A percentile compares a stretch with the other conserved stretches of the same genome.
Evolutionary conservation across 805 yeast genomes (phyloP).

Genomic region (Candida andamanensis): DNA sequence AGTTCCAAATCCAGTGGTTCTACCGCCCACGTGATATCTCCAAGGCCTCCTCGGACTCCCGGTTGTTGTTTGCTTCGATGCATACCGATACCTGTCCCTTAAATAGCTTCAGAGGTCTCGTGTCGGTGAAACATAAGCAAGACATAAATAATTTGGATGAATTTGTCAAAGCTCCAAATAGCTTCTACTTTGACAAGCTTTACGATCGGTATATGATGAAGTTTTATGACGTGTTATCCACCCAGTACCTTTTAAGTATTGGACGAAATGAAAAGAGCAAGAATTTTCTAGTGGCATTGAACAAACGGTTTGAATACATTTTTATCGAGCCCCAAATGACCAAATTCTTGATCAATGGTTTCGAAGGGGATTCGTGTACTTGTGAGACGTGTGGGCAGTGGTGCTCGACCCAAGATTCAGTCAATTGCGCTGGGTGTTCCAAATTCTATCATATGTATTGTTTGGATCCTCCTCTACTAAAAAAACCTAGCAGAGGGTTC

Average conservation of each 20-base stretch:
- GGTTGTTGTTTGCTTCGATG: conserved; percentile 77
- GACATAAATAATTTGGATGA: conserved; percentile 57
- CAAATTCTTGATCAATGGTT: conserved; percentile 56
- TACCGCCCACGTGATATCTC: conserved; percentile 84
- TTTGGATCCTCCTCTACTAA: conserved; percentile 74
- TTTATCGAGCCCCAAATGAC: conserved; percentile 68
- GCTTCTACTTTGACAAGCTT: conserved; percentile 79
- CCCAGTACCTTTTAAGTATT: conserved; percentile 42
- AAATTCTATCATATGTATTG: conserved; percentile 75
- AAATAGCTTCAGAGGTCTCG: conserved; percentile 67
- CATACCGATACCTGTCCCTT: conserved; percentile 82
- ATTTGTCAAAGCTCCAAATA: conserved; percentile 55
- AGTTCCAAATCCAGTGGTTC: conserved; percentile 82
- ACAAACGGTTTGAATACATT: conserved; percentile 65
- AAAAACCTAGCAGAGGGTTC: conserved; percentile 81
- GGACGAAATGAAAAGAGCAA: conserved; percentile 42
- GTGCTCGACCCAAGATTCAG: conserved; percentile 67
- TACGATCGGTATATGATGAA: conserved; percentile 83
- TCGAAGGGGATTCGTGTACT: conserved; percentile 46
- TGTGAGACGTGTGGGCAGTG: conserved; percentile 82
- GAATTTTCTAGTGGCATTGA: conserved; percentile 55
- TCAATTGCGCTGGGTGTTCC: conserved; percentile 75
- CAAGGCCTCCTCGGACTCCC: conserved; percentile 59
- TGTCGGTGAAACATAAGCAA: conserved; percentile 61
- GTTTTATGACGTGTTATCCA: conserved; percentile 72